These are phyloP conservation scores for Cryptococcus floricola DNA, from an alignment of 1,284 basidiomycete genomes.

Conservation along the genomic window DNA sequence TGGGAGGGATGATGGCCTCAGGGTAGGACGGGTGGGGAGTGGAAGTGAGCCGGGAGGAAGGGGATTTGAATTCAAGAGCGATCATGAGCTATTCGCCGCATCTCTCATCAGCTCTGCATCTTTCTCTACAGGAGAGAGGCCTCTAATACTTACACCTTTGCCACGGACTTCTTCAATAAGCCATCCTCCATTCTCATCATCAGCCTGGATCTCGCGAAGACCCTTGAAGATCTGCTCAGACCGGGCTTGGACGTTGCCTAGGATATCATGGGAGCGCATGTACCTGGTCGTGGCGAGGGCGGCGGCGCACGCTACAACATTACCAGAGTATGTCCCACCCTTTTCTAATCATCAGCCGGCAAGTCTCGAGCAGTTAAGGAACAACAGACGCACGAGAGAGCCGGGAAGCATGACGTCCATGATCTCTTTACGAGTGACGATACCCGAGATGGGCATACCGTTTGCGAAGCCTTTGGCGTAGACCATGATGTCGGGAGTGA, in stretches of 20 bases:
- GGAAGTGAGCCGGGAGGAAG: conserved; percentile 32
- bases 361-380: not conserved
- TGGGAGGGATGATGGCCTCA: conserved; percentile 54
- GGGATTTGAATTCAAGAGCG: conserved; percentile 61
- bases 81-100: conserved; percentile 60
- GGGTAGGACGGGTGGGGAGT: conserved; percentile 32
- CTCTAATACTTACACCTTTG: conserved; percentile 50
- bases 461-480: conserved; percentile 67
- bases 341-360: conserved; percentile 1
- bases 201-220: conserved; percentile 50
- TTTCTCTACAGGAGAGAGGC: not conserved
- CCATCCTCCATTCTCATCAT: conserved; percentile 50
- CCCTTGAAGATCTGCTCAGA: conserved; percentile 66
- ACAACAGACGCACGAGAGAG: conserved; percentile 18
- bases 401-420: conserved; percentile 53
- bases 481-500: conserved; percentile 76
- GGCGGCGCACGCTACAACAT: conserved; percentile 79
- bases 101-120: not conserved
- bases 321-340: conserved; percentile 59
- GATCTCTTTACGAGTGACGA: conserved; percentile 73
- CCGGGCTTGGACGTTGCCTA: conserved; percentile 68
- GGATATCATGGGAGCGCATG: conserved; percentile 52
- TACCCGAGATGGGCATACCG: conserved; percentile 78
- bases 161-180: conserved; percentile 74
- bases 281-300: conserved; percentile 57